Conservation (phyloP, 352 stramenopile species). For the Pythium vanterpoolii region DNA sequence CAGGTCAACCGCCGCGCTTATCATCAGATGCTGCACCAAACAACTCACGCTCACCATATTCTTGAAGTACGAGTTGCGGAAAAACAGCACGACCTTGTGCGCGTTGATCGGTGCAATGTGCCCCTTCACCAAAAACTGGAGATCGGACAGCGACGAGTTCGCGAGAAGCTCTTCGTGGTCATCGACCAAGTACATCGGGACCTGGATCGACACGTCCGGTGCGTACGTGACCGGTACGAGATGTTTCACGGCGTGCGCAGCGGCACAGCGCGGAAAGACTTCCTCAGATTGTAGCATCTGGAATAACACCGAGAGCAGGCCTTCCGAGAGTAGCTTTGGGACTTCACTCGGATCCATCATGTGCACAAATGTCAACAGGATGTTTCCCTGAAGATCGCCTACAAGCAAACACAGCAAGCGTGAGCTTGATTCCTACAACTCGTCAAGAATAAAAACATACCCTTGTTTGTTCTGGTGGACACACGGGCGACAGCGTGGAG, state of each 20-base stretch:
- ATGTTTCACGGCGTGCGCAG: constrained; percentile 85
- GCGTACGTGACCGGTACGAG: constrained; percentile 69
- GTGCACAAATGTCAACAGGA: constrained; percentile 86
- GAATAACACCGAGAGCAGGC: constrained; percentile 72
- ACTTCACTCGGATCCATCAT: constrained; percentile 85
- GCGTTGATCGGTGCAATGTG: constrained; percentile 86
- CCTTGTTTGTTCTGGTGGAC: constrained; percentile 71
- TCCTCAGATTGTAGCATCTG: constrained; percentile 75
- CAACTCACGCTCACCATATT: constrained; percentile 88
- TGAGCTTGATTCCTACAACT: background rate
- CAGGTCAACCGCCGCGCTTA: background rate
- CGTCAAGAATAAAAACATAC: constrained; percentile 24
- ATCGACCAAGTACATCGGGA: constrained; percentile 80
- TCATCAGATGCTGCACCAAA: background rate
- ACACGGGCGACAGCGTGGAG: constrained; percentile 78
- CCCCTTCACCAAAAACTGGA: constrained; percentile 86
- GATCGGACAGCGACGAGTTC: constrained; percentile 79
- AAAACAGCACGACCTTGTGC: constrained; percentile 88
- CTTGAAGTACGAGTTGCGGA: constrained; percentile 91
- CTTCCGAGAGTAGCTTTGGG: constrained; percentile 66
- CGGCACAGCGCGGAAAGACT: constrained; percentile 75
- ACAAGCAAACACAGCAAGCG: background rate
- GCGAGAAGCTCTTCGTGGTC: constrained; percentile 85
- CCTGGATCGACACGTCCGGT: constrained; percentile 72
- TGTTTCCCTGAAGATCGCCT: constrained; percentile 82